Conservation (phyloP, 768 basidiomycete species). For the Guyanaporus albipodus region DNA sequence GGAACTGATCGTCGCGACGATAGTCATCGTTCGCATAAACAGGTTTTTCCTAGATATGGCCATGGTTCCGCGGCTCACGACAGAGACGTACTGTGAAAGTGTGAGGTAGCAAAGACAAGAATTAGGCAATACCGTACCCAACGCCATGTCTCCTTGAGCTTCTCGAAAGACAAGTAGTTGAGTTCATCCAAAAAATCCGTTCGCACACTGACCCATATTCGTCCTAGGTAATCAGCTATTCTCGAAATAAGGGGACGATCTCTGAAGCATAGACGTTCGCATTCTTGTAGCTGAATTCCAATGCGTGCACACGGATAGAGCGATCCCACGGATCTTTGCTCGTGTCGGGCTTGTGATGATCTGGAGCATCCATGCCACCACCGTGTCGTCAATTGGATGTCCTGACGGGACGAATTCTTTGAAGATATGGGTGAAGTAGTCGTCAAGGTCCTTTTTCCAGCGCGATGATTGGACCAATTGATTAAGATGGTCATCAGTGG, state of each 20-base stretch:
- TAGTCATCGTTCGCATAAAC: slow-evolving; percentile 13
- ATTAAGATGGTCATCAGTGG: slow-evolving; percentile 7
- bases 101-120: neutral
- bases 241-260: slow-evolving; percentile 9
- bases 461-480: neutral
- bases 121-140: slow-evolving; percentile 10
- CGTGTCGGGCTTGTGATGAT: slow-evolving; percentile 13
- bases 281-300: slow-evolving; percentile 14
- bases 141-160: slow-evolving; percentile 11
- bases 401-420: slow-evolving; percentile 2
- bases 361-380: slow-evolving; percentile 6
- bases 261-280: neutral
- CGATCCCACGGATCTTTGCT: slow-evolving; percentile 10
- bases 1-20: slow-evolving; percentile 12
- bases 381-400: slow-evolving; percentile 7
- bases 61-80: neutral
- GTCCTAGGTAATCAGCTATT: slow-evolving; percentile 5
- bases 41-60: slow-evolving; percentile 6
- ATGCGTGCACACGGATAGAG: slow-evolving; percentile 6
- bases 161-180: slow-evolving; percentile 7
- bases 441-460: slow-evolving; percentile 17
- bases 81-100: slow-evolving; percentile 8
- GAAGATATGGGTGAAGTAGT: slow-evolving; percentile 14
- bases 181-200: slow-evolving; percentile 13
- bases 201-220: slow-evolving; percentile 1